These are phyloP conservation scores for Noccaea bulbosa DNA, from an alignment of 345 rosid species.

Conservation along the genomic window DNA sequence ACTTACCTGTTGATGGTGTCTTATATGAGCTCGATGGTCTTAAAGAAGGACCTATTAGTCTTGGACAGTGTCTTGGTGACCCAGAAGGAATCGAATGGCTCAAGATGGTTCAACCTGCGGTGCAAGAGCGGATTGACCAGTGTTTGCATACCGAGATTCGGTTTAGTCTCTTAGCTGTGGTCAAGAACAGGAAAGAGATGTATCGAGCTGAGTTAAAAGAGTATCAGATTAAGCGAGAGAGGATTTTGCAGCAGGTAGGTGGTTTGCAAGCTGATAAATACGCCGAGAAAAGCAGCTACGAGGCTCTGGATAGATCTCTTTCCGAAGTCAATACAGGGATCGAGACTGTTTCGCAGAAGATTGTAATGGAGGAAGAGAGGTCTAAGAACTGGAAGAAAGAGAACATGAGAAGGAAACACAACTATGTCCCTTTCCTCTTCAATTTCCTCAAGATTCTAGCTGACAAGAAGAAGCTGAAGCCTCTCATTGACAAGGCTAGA, in stretches of 20 bases:
- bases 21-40: slow-evolving; percentile 46
- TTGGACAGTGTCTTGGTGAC: slow-evolving; percentile 42
- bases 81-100: slow-evolving; percentile 43
- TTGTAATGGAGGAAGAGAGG: slow-evolving; percentile 45
- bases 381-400: slow-evolving; percentile 48
- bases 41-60: slow-evolving; percentile 48
- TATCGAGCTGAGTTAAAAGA: slow-evolving; percentile 44
- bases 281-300: slow-evolving; percentile 43
- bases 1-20: slow-evolving; percentile 44
- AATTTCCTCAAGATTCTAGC: slow-evolving; percentile 48
- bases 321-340: slow-evolving; percentile 41
- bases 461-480: slow-evolving; percentile 44
- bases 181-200: slow-evolving; percentile 46
- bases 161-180: slow-evolving; percentile 44
- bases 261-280: slow-evolving; percentile 58
- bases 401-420: slow-evolving; percentile 45
- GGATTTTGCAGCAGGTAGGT: slow-evolving; percentile 46
- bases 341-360: slow-evolving; percentile 46
- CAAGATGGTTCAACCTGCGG: slow-evolving; percentile 40
- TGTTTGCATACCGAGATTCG: slow-evolving; percentile 38
- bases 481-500: slow-evolving; percentile 44
- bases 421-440: slow-evolving; percentile 46
- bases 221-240: slow-evolving; percentile 42
- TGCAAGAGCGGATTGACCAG: slow-evolving; percentile 41
- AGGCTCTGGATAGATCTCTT: slow-evolving; percentile 44